A percentile compares a stretch with the other conserved stretches of the same genome.
Evolutionary conservation across 805 yeast species (phyloP).

Genomic region (Lipomyces spencermartinsiae): DNA sequence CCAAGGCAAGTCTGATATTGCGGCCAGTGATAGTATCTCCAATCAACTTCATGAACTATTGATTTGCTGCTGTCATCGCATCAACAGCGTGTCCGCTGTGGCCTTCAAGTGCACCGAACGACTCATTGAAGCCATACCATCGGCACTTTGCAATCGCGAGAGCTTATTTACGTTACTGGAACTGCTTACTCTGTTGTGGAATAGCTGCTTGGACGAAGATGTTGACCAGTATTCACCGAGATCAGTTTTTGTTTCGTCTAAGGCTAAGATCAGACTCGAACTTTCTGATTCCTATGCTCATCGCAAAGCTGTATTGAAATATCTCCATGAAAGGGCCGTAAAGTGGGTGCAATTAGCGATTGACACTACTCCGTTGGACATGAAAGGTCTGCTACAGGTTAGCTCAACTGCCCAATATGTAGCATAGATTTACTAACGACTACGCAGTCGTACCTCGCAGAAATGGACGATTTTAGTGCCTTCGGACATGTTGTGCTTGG

Average conservation of each 20-base stretch:
- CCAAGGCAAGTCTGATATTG: constrained; percentile 59
- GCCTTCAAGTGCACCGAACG: constrained; percentile 79
- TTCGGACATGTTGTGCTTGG: constrained; percentile 69
- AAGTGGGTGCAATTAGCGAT: constrained; percentile 71
- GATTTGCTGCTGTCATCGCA: constrained; percentile 77
- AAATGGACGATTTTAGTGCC: constrained; percentile 48
- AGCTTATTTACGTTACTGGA: constrained; percentile 83
- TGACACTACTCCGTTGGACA: constrained; percentile 68
- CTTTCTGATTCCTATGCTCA: constrained; percentile 79
- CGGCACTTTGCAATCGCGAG: constrained; percentile 74
- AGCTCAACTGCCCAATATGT: neutral
- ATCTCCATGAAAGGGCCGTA: constrained; percentile 63
- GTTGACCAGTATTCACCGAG: constrained; percentile 84
- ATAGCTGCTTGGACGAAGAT: constrained; percentile 82
- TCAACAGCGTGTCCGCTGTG: constrained; percentile 72
- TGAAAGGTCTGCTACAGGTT: constrained; percentile 66
- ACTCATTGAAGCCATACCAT: constrained; percentile 70
- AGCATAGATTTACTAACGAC: neutral
- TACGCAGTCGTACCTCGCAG: constrained; percentile 70
- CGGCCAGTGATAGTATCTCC: constrained; percentile 65
- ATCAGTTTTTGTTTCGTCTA: constrained; percentile 61
- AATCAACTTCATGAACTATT: constrained; percentile 72
- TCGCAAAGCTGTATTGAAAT: constrained; percentile 70
- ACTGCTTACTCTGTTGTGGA: constrained; percentile 74
- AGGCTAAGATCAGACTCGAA: constrained; percentile 55